Evolutionary conservation across 495 filamentous ascomycete genomes (phyloP), one percentile per base, ranked within the genome.

Genomic region (Elasticomyces elasticus): DNA sequence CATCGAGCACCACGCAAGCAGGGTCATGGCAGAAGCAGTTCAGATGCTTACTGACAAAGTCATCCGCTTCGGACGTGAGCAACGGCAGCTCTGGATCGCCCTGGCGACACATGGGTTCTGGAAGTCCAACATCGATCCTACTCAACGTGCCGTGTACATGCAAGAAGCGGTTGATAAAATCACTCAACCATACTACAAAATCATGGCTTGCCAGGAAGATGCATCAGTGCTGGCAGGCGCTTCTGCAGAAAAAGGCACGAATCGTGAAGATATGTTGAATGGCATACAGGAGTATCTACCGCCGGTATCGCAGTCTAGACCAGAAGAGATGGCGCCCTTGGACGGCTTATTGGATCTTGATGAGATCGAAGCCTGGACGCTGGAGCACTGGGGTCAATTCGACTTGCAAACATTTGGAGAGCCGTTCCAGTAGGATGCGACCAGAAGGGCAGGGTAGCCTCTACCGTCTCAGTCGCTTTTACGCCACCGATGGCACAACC

Each of bases 101-200:
- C 47, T 60, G 3, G 58, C 58, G 0, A 53, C 58, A 10, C 31
- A 55, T 22, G 48, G 52, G 1, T 43, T 46, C 27, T 46, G 25
- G 52, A 60, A 60, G 43, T 6, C 46, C 9, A 55, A 35, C 22
- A 42, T 38, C 6, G 58, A 60, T 26, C 58, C 58, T 12, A 22
- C 4, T 12, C 46, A 48, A 11, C 40, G 44, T 12, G 28, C 23
- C 15, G 30, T 31, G 1, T 57, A 56, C 38, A 59, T 59, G 60
- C 60, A 60, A 24, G 56, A 62, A 35, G 56, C 60, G 1, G 60
- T 62, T 15, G 60, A 62, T 6, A 59, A 58, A 28, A 46, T 62
- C 28, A 52, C 51, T 11, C 28, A 51, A n/a, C 60, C 49, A 13
- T 55, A 52, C 23, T 62, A 62, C 37, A 62, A 58, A 47, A 59